Evolutionary conservation across 2,329 filamentous ascomycete genomes (phyloP), one percentile per base, ranked within the genome.

Genomic region (Monosporascus sp.): DNA sequence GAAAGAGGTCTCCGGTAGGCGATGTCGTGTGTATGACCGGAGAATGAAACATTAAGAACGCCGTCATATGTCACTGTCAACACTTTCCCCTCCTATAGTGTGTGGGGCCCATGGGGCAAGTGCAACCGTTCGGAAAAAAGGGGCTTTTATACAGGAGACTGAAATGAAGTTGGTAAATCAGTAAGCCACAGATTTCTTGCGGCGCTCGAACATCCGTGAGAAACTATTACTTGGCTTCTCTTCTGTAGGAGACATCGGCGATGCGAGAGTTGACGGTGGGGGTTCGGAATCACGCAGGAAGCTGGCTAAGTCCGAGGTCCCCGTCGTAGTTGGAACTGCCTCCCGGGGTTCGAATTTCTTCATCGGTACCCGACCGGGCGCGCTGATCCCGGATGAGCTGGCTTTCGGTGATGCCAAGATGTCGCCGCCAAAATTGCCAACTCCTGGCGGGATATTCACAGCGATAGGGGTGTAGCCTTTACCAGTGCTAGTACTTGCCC

Each of bases 241-340:
- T 19, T 66, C 67, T 1, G 63, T 50, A 8, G 60, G 61, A 22
- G 67, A 65, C n/a, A 64, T 54, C 7, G 63, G 61, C 2, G 63
- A 57, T 16, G 61, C 54, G 26, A 66, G 58, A 24, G 69, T 62
- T 2, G 63, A 58, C 16, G 77, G 75, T 2, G 86, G 84, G 3
- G 88, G 87, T 37, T 78, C 85, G 16, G 86, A 88, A 62, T 84
- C 83, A 51, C 79, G 81, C 35, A 94, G 72, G 67, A 93, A 93
- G 50, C 84, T 82, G 1, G 89, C 88, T 45, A 93, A 70, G 49
- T 91, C 88, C 19, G 80, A 79, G 2, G 86, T 91, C 46, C 72
- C 70, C n/a, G 70, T 70, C 7, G 67, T 68, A 3, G 68, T 59
- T n/a, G 68, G 65, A 37, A 73, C 70, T 3, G 80, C 71, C 5